These are phyloP conservation scores for Suhomyces xylopsoci DNA, from an alignment of 805 yeast genomes.

Conservation along the genomic window DNA sequence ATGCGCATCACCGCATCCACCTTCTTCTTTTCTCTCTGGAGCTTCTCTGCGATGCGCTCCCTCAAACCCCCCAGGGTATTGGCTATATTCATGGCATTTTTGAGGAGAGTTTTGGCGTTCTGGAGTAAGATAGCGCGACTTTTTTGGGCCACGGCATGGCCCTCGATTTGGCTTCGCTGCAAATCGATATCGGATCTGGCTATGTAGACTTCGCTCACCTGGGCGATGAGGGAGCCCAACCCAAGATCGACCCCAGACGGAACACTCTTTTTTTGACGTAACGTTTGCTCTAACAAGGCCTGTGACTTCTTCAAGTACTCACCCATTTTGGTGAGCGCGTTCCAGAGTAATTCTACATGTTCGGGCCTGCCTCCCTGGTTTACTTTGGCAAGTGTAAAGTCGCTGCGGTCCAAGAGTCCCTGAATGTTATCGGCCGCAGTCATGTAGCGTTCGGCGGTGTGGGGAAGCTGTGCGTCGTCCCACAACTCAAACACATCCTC, in stretches of 20 bases:
- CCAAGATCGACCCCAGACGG: slow-evolving; percentile 20
- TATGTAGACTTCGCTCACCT: slow-evolving; percentile 42
- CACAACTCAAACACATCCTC: slow-evolving; percentile 30
- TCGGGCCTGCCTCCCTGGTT: slow-evolving; percentile 7
- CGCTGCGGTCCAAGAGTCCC: slow-evolving; percentile 38
- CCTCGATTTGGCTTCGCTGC: slow-evolving; percentile 41
- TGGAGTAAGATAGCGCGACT: slow-evolving; percentile 28
- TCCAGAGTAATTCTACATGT: slow-evolving; percentile 33
- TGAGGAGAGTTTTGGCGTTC: slow-evolving; percentile 43
- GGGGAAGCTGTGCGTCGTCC: slow-evolving; percentile 25
- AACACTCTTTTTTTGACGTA: slow-evolving; percentile 13
- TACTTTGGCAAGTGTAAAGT: slow-evolving; percentile 10
- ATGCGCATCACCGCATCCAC: slow-evolving; percentile 46
- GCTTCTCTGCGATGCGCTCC: slow-evolving; percentile 44
- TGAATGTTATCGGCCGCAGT: slow-evolving; percentile 44
- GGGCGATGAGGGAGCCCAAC: slow-evolving; percentile 30
- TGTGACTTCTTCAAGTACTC: slow-evolving; percentile 38
- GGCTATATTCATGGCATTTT: slow-evolving; percentile 45
- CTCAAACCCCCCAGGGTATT: slow-evolving; percentile 50
- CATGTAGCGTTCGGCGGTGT: slow-evolving; percentile 36
- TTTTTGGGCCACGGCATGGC: slow-evolving; percentile 26
- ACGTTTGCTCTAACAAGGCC: slow-evolving; percentile 23
- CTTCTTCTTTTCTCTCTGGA: slow-evolving; percentile 38
- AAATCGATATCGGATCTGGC: slow-evolving; percentile 53
- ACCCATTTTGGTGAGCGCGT: slow-evolving; percentile 35